A percentile compares a stretch with the other conserved stretches of the same genome.
Evolutionary conservation across 768 basidiomycete species (phyloP).

Genomic region (Chalciporus piperatus): DNA sequence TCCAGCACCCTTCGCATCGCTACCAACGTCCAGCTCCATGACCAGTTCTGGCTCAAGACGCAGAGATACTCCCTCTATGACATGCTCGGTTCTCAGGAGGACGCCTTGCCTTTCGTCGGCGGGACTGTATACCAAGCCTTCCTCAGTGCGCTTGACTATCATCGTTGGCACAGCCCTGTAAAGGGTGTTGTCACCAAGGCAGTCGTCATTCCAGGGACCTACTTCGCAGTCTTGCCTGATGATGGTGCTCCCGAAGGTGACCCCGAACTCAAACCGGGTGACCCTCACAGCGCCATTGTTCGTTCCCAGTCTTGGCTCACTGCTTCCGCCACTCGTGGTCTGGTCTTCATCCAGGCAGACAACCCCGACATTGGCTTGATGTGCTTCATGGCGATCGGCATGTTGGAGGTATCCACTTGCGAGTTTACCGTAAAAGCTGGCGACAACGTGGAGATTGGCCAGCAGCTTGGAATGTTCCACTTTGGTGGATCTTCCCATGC

Average conservation of each 20-base stretch:
- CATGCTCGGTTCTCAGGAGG: slow-evolving; percentile 38
- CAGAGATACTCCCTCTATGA: slow-evolving; percentile 57
- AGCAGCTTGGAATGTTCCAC: slow-evolving; percentile 59
- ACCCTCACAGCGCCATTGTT: slow-evolving; percentile 19
- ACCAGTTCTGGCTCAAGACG: slow-evolving; percentile 58
- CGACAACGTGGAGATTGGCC: slow-evolving; percentile 46
- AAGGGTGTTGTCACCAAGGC: slow-evolving; percentile 37
- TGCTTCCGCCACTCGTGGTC: slow-evolving; percentile 43
- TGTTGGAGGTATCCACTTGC: slow-evolving; percentile 63
- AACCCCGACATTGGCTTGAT: slow-evolving; percentile 49
- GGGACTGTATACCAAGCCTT: slow-evolving; percentile 56
- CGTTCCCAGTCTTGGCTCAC: slow-evolving; percentile 43
- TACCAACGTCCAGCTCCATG: slow-evolving; percentile 37
- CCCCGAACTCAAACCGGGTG: not conserved
- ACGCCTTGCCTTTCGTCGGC: slow-evolving; percentile 42
- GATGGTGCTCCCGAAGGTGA: not conserved
- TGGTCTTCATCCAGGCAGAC: slow-evolving; percentile 55
- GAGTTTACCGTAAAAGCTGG: slow-evolving; percentile 47
- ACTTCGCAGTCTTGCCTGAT: slow-evolving; percentile 13
- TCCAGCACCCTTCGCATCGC: slow-evolving; percentile 38
- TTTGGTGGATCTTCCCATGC: slow-evolving; percentile 56
- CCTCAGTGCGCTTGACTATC: slow-evolving; percentile 50
- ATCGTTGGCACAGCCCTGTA: slow-evolving; percentile 62
- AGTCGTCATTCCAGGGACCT: slow-evolving; percentile 27
- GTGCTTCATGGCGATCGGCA: slow-evolving; percentile 56